Conservation (phyloP, 805 yeast genomes). For the Metschnikowia sp. region DNA sequence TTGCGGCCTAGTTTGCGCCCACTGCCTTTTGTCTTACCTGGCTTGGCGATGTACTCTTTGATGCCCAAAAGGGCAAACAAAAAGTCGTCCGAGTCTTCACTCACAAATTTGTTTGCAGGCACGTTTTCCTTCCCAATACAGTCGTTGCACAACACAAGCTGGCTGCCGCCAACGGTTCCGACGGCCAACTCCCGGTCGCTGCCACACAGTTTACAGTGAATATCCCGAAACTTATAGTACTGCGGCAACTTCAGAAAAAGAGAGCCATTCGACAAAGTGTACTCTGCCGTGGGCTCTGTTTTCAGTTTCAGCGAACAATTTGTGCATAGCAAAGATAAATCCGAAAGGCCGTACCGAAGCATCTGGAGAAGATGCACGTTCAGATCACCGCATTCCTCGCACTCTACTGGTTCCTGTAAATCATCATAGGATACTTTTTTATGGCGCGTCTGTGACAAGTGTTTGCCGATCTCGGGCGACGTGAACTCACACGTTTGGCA, state of each 20-base stretch:
- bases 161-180: slow-evolving; percentile 16
- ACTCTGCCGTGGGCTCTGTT: slow-evolving; percentile 44
- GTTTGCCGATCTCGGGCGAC: slow-evolving; percentile 45
- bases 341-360: slow-evolving; percentile 52
- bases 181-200: slow-evolving; percentile 41
- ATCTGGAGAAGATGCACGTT: slow-evolving; percentile 53
- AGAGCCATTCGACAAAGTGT: slow-evolving; percentile 53
- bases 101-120: slow-evolving; percentile 25
- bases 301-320: slow-evolving; percentile 40
- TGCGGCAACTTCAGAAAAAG: slow-evolving; percentile 46
- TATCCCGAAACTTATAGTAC: slow-evolving; percentile 49
- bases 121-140: slow-evolving; percentile 31
- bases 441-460: slow-evolving; percentile 52
- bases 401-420: slow-evolving; percentile 42
- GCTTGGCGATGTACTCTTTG: slow-evolving; percentile 35
- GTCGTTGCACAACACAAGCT: slow-evolving; percentile 38
- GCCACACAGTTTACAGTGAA: slow-evolving; percentile 46
- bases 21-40: slow-evolving; percentile 25
- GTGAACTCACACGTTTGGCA: slow-evolving; percentile 46
- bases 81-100: slow-evolving; percentile 48
- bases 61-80: slow-evolving; percentile 47
- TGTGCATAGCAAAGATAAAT: slow-evolving; percentile 49
- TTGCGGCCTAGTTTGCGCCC: slow-evolving; percentile 31
- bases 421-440: slow-evolving; percentile 35
- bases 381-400: slow-evolving; percentile 54